phyloP scores from a whole-genome alignment of 2,329 filamentous ascomycete species.

The Alternaria brassicae region DNA sequence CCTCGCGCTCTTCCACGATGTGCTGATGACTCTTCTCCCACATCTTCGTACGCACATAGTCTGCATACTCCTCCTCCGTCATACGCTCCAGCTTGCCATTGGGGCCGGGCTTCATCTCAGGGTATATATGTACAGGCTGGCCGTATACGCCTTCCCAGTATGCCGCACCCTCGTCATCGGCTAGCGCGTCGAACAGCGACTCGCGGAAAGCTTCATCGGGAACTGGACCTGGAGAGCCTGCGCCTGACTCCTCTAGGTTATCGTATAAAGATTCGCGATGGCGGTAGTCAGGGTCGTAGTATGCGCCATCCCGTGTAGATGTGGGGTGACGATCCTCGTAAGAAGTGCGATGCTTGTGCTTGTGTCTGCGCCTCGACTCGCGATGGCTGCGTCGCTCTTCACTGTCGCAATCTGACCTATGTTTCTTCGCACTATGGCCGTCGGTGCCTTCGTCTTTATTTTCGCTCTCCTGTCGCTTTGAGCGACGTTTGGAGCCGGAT shows the following conservation, averaged over 20 bases:
- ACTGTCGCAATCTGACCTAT: constrained; percentile 18
- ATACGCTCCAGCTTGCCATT: constrained; percentile 75
- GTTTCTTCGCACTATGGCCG: constrained; percentile 21
- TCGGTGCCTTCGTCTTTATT: constrained; percentile 14
- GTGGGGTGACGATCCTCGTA: constrained; percentile 30
- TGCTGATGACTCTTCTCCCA: constrained; percentile 94
- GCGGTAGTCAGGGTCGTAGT: constrained; percentile 41
- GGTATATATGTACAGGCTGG: constrained; percentile 87
- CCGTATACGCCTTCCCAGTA: constrained; percentile 98
- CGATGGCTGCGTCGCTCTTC: constrained; percentile 13
- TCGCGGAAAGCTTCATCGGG: constrained; percentile 84
- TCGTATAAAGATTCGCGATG: constrained; percentile 46
- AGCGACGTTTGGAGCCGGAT: constrained; percentile 30
- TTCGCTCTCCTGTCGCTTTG: constrained; percentile 25
- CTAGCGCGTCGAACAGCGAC: constrained; percentile 94
- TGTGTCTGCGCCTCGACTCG: constrained; percentile 28
- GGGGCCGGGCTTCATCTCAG: constrained; percentile 61
- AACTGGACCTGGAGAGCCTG: constrained; percentile 48
- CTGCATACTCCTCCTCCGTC: constrained; percentile 90
- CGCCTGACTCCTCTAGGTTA: constrained; percentile 42
- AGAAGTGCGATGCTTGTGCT: constrained; percentile 24
- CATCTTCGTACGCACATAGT: constrained; percentile 86
- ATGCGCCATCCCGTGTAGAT: constrained; percentile 39
- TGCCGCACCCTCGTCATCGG: constrained; percentile 91
- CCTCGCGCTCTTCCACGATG: constrained; percentile 76